Evolutionary conservation across 306 rosid species (phyloP), one percentile per base, ranked within the genome.

Genomic region (Vigna hirtella): DNA sequence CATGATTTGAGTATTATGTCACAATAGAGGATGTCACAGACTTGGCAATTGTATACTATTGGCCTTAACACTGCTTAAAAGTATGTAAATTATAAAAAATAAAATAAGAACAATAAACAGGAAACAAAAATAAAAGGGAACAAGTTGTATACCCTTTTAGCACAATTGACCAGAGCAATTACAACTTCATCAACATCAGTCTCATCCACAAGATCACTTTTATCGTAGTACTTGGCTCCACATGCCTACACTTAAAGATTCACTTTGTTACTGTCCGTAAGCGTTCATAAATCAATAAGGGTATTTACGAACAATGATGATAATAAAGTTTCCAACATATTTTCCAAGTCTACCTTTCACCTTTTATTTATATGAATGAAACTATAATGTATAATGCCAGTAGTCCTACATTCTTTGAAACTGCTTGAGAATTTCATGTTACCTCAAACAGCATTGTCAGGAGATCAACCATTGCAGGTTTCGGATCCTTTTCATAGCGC

Each of bases 141-240:
- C 30, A 66, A 57, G 57, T 22, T 68, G 86, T 82, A 86, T 92
- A 95, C 98, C 82, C 58, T 82, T 88, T 88, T 89, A 50, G 97
- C 97, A 75, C 91, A 94, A 75, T 86, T 88, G 70, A 95, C 98
- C 49, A 92, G 95, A 72, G 93, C 92, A 77, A 95, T 97, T 66
- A 95, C 97, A 73, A 95, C 97, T 82, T 90, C 97, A 69, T 95
- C 98, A 17, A 95, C 98, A 77, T 91, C 97, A 32, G 83, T 87
- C 85, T 91, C 98, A 7, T 95, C 96, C 84, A 95, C 59, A 49
- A 87, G 91, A 74, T 92, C 98, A 66, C 91, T 90, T 61, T 85
- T 83, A 72, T 88, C 77, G 47, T 76, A 76, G 82, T 87, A 91
- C 87, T 88, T 95, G 66, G 95, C 94, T 67, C 98, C 98, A 73